phyloP scores from a whole-genome alignment of 2,329 filamentous ascomycete genomes.

The Lasiodiplodia theobromae region DNA sequence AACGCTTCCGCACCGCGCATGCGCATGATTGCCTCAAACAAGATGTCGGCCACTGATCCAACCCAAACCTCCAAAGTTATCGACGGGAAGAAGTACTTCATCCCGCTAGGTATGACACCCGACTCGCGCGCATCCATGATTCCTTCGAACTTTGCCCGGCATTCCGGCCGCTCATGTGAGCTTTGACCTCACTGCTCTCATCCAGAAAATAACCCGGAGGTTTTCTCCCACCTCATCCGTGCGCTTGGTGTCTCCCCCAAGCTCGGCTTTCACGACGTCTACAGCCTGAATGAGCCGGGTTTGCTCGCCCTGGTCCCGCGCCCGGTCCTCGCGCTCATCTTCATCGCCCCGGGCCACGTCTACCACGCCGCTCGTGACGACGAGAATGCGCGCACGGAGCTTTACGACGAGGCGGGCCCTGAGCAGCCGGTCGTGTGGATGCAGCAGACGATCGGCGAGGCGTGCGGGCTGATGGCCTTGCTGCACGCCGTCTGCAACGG shows the following conservation, averaged over 20 bases:
- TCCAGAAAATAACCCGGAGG: constrained; percentile 78
- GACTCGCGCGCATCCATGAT: neutral
- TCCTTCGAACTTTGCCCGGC: too few relatives aligned
- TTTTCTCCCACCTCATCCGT: constrained; percentile 84
- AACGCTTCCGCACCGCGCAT: neutral
- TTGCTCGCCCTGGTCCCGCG: constrained; percentile 87
- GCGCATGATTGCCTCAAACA: neutral
- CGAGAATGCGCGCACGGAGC: constrained; percentile 70
- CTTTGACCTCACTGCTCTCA: neutral
- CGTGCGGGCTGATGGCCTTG: constrained; percentile 88
- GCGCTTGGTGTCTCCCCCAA: constrained; percentile 81
- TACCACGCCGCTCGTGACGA: constrained; percentile 79
- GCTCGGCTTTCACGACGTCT: constrained; percentile 88
- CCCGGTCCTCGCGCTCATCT: constrained; percentile 84
- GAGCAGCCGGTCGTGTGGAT: constrained; percentile 88
- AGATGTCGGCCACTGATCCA: neutral
- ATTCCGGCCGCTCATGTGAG: neutral
- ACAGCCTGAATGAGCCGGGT: constrained; percentile 84
- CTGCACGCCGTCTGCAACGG: constrained; percentile 86
- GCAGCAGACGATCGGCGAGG: constrained; percentile 91
- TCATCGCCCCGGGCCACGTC: constrained; percentile 86
- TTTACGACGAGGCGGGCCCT: constrained; percentile 71
- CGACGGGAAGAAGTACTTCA: constrained; percentile 1
- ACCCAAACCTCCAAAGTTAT: neutral
- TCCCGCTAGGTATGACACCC: constrained; percentile 2